Base-by-base conservation (phyloP, 2,329 filamentous ascomycete species). In the Claviceps sorghi region DNA sequence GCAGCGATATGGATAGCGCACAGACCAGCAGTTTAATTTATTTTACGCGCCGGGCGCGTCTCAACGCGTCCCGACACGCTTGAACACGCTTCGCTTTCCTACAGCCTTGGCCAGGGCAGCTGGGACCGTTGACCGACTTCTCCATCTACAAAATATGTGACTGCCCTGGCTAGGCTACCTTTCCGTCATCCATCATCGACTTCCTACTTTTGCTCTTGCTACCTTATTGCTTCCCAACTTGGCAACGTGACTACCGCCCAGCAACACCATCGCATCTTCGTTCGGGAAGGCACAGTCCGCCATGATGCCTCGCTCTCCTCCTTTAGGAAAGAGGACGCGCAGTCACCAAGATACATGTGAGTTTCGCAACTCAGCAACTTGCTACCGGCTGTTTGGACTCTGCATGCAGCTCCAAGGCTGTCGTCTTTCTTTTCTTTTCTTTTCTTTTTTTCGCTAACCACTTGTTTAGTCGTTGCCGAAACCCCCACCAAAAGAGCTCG, bases 401-500 rank as follows among this genome's bases (percentile, higher is more conserved):
- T 19, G 21, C 22, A 21, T 38, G 29, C 41, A 22, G 13, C 32
- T 36, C 29, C 40, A 22, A 38, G 36, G 17, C 17, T 15, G 15
- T 38, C 36, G 15, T 1, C 8, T 30, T 26, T 26, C 1, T 11
- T 34, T 34, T 34, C 9, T 9, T 38, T 38, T 50, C 22, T 26
- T 4, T 2, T 34, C 11, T 34, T 9, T 9, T n/a, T 38, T 49
- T 30, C 21, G 45, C 52, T 54, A 17, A 53, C 50, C 13, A 40
- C 53, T 57, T 51, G 49, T 47, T 51, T 51, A 64, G 64, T 58
- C 52, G 29, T 53, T 41, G 49, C 56, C 50, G 62, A 64, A 50
- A 63, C 63, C 36, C 70, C 74, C 43, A 59, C 66, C 42, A 80
- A 79, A 58, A 68, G 72, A 57, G 66, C 70, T 49, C 70, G 75